A percentile compares a stretch with the other conserved stretches of the same genome.
Conservation (phyloP, 2,329 filamentous ascomycete species). For the Ilyonectria sp. region DNA sequence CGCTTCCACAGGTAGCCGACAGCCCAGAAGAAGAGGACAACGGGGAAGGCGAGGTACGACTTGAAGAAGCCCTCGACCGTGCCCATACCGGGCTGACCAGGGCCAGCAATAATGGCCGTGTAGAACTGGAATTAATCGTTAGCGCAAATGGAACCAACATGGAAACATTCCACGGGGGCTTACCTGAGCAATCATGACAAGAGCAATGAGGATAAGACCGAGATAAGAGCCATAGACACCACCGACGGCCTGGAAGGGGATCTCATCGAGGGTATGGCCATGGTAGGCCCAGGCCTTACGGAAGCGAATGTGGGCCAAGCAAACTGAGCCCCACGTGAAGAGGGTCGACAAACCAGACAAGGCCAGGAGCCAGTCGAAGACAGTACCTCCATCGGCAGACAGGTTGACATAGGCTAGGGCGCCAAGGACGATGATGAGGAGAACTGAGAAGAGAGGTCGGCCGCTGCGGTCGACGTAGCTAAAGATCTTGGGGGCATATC, state of each 20-base stretch:
- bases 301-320: constrained; percentile 75
- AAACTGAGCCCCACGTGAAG: constrained; percentile 78
- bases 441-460: constrained; percentile 63
- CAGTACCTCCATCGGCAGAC: constrained; percentile 61
- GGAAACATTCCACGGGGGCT: constrained; percentile 38
- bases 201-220: constrained; percentile 70
- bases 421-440: constrained; percentile 63
- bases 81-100: constrained; percentile 52
- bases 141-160: constrained; percentile 1
- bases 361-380: constrained; percentile 77
- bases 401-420: constrained; percentile 65
- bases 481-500: constrained; percentile 68
- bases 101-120: constrained; percentile 60
- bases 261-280: constrained; percentile 74
- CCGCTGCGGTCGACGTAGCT: constrained; percentile 68
- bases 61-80: constrained; percentile 69
- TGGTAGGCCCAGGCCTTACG: constrained; percentile 72
- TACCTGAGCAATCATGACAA: constrained; percentile 70
- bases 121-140: constrained; percentile 59
- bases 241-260: constrained; percentile 74
- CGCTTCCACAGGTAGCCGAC: constrained; percentile 78
- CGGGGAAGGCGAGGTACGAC: constrained; percentile 67
- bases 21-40: constrained; percentile 70
- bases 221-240: constrained; percentile 76
- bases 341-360: constrained; percentile 75